Evolutionary conservation across 805 yeast genomes (phyloP), one percentile per base, ranked within the genome.

Genomic region (Candida takata): DNA sequence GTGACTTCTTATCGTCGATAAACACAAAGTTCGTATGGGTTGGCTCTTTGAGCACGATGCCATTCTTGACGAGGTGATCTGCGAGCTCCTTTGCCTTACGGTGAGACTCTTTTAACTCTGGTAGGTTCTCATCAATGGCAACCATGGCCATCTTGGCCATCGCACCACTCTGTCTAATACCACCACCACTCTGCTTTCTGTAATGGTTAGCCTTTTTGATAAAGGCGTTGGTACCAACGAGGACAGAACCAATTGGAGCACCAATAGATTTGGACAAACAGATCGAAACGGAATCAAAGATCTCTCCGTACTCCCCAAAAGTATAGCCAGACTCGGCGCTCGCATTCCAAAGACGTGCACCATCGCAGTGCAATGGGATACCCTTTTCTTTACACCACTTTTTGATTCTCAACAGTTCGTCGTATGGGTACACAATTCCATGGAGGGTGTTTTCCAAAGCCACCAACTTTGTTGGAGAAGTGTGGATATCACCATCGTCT

Each of bases 331-430:
- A 70, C 21, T 72, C 88, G 9, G 72, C 82, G 25, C 77, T 67
- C 8, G 96, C 96, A 53, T 88, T 86, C 88, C 94, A 87, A 34
- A 88, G 62, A 49, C 97, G 72, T n/a, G 97, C 97, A 43, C 97
- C 97, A 57, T 88, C 97, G 49, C 87, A 74, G 52, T 90, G 97
- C 47, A 87, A 58, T 37, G 65, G 69, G 37, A 84, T 60, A 36
- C 65, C 67, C 47, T 78, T 67, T 20, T 62, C 70, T 35, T 68
- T 65, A 44, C 90, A 84, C 70, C 84, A 88, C 28, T 62, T 69
- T 29, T 81, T 70, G 48, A 88, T 88, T 38, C 74, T 72, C 39
- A 64, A 62, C 37, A 88, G 69, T 56, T 88, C 96, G 24, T 80
- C 90, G 29, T 79, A 49, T 8, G 97, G 97, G 58, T 74, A 71